Percentiles rank a stretch among this genome's conserved stretches.
phyloP scores from a whole-genome alignment of 1,284 basidiomycete species.

The Singerocomus inundabilis region DNA sequence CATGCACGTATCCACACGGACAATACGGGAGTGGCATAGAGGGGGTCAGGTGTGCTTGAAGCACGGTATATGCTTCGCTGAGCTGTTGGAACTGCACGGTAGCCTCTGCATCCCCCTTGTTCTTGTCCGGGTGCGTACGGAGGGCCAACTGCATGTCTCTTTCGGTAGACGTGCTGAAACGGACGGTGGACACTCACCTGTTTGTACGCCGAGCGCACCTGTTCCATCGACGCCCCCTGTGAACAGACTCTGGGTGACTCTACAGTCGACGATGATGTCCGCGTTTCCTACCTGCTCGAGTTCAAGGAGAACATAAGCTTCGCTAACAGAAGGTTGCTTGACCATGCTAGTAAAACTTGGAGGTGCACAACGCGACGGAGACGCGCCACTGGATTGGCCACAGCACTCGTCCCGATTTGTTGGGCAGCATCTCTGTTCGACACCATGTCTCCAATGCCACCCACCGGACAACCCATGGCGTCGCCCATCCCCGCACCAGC shows the following conservation, averaged over 20 bases:
- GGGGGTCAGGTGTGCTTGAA: constrained; percentile 51
- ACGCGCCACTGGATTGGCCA: constrained; percentile 28
- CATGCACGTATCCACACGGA: constrained; percentile 12
- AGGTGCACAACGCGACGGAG: constrained; percentile 28
- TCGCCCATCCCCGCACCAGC: constrained; percentile 10
- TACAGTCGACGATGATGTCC: not conserved
- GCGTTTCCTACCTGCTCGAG: constrained; percentile 49
- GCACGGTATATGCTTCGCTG: constrained; percentile 62
- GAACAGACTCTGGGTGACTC: constrained; percentile 8
- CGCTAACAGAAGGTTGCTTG: constrained; percentile 37
- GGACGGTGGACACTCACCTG: constrained; percentile 41
- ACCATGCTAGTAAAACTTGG: constrained; percentile 33
- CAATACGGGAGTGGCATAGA: constrained; percentile 25
- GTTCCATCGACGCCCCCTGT: constrained; percentile 59
- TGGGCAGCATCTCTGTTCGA: too few relatives aligned
- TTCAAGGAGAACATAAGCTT: constrained; percentile 58
- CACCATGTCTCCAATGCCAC: not conserved
- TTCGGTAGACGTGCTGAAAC: constrained; percentile 2
- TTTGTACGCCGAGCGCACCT: constrained; percentile 65
- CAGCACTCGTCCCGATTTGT: too few relatives aligned
- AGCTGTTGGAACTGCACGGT: constrained; percentile 67
- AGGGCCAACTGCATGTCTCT: constrained; percentile 51
- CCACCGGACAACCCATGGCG: constrained; percentile 4
- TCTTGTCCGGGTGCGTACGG: constrained; percentile 73
- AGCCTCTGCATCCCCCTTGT: constrained; percentile 58